Conservation (phyloP, 306 rosid species). For the Cyclanthera cordifolia region DNA sequence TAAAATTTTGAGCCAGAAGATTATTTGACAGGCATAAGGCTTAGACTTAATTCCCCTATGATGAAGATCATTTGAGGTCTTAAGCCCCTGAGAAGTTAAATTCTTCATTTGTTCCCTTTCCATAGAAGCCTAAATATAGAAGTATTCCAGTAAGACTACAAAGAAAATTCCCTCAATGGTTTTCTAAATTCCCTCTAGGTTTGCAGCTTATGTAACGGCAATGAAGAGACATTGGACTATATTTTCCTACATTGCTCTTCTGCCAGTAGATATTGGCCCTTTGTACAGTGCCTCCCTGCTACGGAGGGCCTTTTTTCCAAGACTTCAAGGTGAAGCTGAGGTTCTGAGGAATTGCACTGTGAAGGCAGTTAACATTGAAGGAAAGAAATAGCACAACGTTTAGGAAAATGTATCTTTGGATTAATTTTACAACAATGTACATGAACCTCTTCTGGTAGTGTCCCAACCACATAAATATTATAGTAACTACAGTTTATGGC, state of each 20-base stretch:
- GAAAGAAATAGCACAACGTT: neutral
- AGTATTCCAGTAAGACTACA: neutral
- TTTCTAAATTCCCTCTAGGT: neutral
- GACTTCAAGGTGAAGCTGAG: neutral
- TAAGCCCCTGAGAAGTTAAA: neutral
- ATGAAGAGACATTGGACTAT: neutral
- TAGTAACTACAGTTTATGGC: neutral
- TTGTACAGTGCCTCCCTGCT: neutral
- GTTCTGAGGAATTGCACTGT: neutral
- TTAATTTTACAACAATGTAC: neutral
- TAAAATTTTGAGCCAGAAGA: neutral
- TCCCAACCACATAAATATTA: neutral
- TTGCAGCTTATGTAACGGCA: neutral
- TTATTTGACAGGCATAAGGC: neutral
- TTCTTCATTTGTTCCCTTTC: neutral
- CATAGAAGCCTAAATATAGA: neutral
- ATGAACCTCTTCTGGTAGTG: neutral
- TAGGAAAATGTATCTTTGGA: neutral
- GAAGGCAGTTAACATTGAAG: neutral
- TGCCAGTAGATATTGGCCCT: neutral
- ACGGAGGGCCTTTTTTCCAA: neutral
- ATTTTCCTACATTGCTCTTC: neutral
- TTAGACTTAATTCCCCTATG: neutral
- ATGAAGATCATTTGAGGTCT: neutral
- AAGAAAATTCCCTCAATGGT: neutral